Conservation (phyloP, 305 asterid genomes). For the Euphrasia arctica region DNA sequence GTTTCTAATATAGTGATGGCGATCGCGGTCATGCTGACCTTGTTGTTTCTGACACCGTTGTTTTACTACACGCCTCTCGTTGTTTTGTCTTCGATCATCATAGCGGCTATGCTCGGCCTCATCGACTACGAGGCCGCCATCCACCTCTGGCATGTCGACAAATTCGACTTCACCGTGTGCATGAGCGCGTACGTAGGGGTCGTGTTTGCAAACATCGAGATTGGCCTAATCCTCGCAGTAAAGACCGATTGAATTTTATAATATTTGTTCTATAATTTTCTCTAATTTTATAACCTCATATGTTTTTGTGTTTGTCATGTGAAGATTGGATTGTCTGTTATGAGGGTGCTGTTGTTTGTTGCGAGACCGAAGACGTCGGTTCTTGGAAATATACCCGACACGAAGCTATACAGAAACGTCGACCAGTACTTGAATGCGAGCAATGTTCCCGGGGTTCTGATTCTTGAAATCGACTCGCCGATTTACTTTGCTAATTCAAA, state of each 20-base stretch:
- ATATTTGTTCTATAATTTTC: background rate
- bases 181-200: slow-evolving; percentile 81
- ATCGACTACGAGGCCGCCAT: slow-evolving; percentile 88
- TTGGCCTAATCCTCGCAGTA: slow-evolving; percentile 77
- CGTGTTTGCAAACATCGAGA: slow-evolving; percentile 74
- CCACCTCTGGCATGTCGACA: slow-evolving; percentile 86
- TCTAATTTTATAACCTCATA: background rate
- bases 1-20: slow-evolving; percentile 90
- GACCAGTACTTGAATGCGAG: slow-evolving; percentile 67
- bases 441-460: slow-evolving; percentile 65
- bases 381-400: slow-evolving; percentile 80
- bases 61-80: slow-evolving; percentile 85
- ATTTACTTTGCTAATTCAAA: slow-evolving; percentile 87
- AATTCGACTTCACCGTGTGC: slow-evolving; percentile 85
- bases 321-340: slow-evolving; percentile 69
- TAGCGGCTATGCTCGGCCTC: slow-evolving; percentile 96
- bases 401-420: slow-evolving; percentile 66
- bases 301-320: background rate
- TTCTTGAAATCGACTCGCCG: slow-evolving; percentile 84
- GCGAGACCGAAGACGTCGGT: slow-evolving; percentile 81
- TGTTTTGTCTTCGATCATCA: slow-evolving; percentile 75
- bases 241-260: background rate
- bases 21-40: slow-evolving; percentile 77
- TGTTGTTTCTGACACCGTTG: slow-evolving; percentile 69
- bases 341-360: slow-evolving; percentile 71